A percentile compares a stretch with the other conserved stretches of the same genome.
These are phyloP conservation scores for Haplosporangium gracile DNA, from an alignment of 192 early-diverging fungal genomes.

Conservation along the genomic window DNA sequence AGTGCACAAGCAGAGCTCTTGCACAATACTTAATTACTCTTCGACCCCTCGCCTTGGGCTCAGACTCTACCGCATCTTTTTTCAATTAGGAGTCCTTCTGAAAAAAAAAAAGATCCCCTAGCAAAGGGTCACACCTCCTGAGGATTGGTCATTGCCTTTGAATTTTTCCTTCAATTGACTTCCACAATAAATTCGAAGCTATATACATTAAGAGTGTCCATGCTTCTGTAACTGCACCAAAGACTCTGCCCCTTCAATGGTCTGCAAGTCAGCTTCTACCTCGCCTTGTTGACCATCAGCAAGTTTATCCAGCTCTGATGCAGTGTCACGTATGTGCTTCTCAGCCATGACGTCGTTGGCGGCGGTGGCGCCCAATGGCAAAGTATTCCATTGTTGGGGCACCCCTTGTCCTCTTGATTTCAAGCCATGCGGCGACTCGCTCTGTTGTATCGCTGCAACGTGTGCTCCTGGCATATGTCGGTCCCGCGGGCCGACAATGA, in stretches of 20 bases:
- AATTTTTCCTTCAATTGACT: neutral
- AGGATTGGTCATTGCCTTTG: neutral
- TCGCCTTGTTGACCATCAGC: neutral
- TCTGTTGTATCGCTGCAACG: neutral
- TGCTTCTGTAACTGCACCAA: neutral
- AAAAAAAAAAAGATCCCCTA: too few relatives aligned
- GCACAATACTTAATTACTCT: too few relatives aligned
- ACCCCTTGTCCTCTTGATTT: neutral
- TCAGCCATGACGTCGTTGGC: too few relatives aligned
- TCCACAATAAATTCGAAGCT: neutral
- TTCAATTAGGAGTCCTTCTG: too few relatives aligned
- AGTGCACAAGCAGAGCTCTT: too few relatives aligned
- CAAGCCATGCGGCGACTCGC: too few relatives aligned
- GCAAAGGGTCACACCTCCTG: too few relatives aligned
- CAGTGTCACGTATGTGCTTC: too few relatives aligned
- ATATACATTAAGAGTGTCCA: neutral
- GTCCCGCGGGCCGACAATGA: neutral
- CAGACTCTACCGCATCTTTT: too few relatives aligned
- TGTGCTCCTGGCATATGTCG: neutral
- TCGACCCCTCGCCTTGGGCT: too few relatives aligned
- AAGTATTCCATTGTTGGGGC: neutral
- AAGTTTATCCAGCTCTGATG: too few relatives aligned
- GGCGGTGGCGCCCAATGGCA: too few relatives aligned
- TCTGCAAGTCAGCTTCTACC: neutral
- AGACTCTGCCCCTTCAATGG: neutral